These are phyloP conservation scores for Coniella vitis DNA, from an alignment of 2,329 filamentous ascomycete genomes.

Conservation along the genomic window DNA sequence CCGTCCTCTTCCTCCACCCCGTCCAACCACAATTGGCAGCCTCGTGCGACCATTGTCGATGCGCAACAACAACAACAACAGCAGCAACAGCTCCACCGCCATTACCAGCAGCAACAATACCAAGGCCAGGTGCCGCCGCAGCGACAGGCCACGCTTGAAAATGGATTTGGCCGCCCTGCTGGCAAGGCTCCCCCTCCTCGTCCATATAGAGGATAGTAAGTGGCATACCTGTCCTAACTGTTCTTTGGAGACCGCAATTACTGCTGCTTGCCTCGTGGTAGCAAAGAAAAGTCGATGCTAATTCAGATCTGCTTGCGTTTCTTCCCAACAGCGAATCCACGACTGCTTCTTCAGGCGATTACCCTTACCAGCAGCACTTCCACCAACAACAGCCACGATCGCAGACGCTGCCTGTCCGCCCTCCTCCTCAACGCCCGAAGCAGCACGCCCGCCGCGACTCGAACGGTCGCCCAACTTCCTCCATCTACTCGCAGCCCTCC, in stretches of 20 bases:
- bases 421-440: not conserved
- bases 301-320: not conserved
- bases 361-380: constrained; percentile 4
- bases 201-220: constrained; percentile 11
- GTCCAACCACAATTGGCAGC: not conserved
- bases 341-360: not conserved
- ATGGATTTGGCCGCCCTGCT: not conserved
- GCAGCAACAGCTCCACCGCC: no score
- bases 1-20: not conserved
- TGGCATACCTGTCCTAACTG: no score
- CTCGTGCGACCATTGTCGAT: not conserved
- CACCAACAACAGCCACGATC: constrained; percentile 10
- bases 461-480: constrained; percentile 44
- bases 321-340: constrained; percentile 1
- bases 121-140: constrained; percentile 4
- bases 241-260: not conserved
- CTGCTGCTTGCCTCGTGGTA: not conserved
- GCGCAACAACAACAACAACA: constrained; percentile 1
- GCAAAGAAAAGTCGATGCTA: not conserved
- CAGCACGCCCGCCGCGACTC: constrained; percentile 3
- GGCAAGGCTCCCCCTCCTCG: constrained; percentile 7
- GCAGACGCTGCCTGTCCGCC: constrained; percentile 1
- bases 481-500: constrained; percentile 54
- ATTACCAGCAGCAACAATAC: constrained; percentile 1
- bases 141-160: not conserved